Base-by-base conservation (phyloP, 305 asterid species). In the Fraxinus platypoda region DNA sequence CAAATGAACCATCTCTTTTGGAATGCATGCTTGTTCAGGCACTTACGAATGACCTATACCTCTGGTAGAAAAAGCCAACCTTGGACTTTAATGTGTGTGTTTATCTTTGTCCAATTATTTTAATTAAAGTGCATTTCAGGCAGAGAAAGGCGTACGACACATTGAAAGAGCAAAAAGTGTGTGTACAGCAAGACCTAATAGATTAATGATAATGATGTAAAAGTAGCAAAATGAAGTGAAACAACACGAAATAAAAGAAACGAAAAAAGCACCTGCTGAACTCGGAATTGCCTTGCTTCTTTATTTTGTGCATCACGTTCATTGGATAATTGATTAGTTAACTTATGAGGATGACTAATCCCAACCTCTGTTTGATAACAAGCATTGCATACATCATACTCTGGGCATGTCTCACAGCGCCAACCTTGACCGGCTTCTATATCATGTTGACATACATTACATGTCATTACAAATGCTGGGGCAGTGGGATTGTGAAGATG, bases 401-500 rank as follows among this genome's bases (percentile, higher is more conserved):
- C 99, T 3, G 99, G 95, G 87, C 99, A 97, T 25, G 92, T 91
- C 87, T 95, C 99, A 78, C 99, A 97, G 59, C 97, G 97, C 99
- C 98, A 97, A 79, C 97, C 99, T 90, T 92, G 98, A 78, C 99
- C 99, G 77, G 97, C 88, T 89, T 97, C 99, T 80, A 97, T 91
- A 77, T 95, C 99, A 83, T 89, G 94, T 89, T 90, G 89, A 75
- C 98, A 95, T 35, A 84, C 87, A 84, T 83, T 86, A 89, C 99
- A 97, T 62, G 97, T 91, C 7, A 90, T 87, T 87, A 95, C 98
- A 79, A 92, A 94, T 80, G 99, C 97, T n/a, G 99, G 98, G 52
- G 95, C 98, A 54, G 98, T 95, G 68, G 99, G 99, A 88, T 97
- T 97, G 86, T 97, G 99, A 83, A 97, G 98, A 88, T 97, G 99